Evolutionary conservation across 2,329 filamentous ascomycete species (phyloP), one percentile per base, ranked within the genome.

Genomic region (Chaetomiaceae sp.): DNA sequence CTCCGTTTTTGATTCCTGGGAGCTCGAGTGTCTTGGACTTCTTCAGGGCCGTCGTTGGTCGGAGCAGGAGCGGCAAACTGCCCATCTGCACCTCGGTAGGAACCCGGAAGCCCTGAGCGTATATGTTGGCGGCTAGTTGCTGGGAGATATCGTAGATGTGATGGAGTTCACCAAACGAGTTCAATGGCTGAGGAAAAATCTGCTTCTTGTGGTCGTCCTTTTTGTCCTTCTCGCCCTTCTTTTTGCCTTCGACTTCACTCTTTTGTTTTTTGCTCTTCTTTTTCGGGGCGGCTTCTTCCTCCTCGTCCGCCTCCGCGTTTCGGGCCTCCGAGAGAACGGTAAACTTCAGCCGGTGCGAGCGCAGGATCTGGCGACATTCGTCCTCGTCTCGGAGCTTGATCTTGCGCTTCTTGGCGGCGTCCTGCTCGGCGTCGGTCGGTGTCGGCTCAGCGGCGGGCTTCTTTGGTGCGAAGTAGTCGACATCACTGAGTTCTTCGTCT

Each of bases 51-150:
- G 69, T 73, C 56, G 76, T 73, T 0, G 81, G 76, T 14, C 76
- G 70, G 27, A 97, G 73, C 32, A 97, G 73, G 41, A 97, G 71
- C 25, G 94, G 92, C 58, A 99, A 71, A 63, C 85, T 86, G 3
- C 82, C 91, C 69, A 97, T 81, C 68, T 99, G 94, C 11, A 99
- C 91, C 70, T 97, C 92, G 0, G 94, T 99, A 11, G 94, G 94
- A 52, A 90, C 75, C 32, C 80, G 82, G 67, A 95, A 99, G 10
- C 88, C 90, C 71, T 97, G 89, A n/a, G 81, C 78, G 13, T 81
- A 75, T 27, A 99, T 75, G 64, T 99, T 99, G 55, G 87, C 82
- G 2, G 84, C 82, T 40, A 99, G 71, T 37, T 84, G 79, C 36
- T 79, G 75, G 4, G 89, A 87, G 37, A 96, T 82, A n/a, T 78